Evolutionary conservation across 352 stramenopile species (phyloP).

Genomic region (Phytophthora niederhauseri): DNA sequence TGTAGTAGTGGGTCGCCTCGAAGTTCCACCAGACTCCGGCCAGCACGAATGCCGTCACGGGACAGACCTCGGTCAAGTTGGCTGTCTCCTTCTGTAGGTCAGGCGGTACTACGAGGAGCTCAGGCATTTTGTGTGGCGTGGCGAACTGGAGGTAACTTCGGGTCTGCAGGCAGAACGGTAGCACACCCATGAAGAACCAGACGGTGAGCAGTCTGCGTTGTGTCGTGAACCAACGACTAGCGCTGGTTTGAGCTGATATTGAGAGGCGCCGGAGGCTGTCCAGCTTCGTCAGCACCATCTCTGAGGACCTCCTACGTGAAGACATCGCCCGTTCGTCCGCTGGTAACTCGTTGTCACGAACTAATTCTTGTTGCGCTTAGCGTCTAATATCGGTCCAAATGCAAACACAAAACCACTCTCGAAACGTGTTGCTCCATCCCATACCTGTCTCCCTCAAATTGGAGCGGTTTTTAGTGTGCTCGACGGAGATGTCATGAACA

Average conservation of each 20-base stretch:
- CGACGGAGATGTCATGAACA: no score
- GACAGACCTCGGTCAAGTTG: constrained; percentile 16
- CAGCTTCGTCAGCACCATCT: background rate
- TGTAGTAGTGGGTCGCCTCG: constrained; percentile 28
- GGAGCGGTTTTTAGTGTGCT: background rate
- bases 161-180: constrained; percentile 16
- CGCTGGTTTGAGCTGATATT: background rate
- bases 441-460: background rate
- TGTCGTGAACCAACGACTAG: background rate
- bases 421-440: background rate
- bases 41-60: constrained; percentile 22
- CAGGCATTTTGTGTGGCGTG: constrained; percentile 24
- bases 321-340: background rate
- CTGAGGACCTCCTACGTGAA: no score
- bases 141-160: constrained; percentile 27
- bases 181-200: constrained; percentile 2
- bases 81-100: background rate
- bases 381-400: background rate
- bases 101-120: constrained; percentile 9
- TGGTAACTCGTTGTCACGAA: background rate
- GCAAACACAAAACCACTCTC: background rate
- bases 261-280: no score
- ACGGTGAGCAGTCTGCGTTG: background rate
- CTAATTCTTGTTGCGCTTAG: background rate
- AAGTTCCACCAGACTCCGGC: constrained; percentile 28